Evolutionary conservation across 306 rosid genomes (phyloP).

Genomic region (peach (Prunus persica)): Prunus_persica_NCBIv2 NC_034016.1:14796501-14797000

Average conservation of each 20-base stretch:
- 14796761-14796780: neutral
- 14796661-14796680: neutral
- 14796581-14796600: neutral
- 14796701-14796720: neutral
- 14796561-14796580: neutral
- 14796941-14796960: neutral
- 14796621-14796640: neutral
- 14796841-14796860: constrained; percentile 93
- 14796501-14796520: too few species aligned
- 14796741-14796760: neutral
- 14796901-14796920: neutral
- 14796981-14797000: constrained; percentile 82
- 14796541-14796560: neutral
- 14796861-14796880: constrained; percentile 87
- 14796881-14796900: constrained; percentile 87
- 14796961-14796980: neutral
- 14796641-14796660: neutral
- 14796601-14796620: neutral
- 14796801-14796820: constrained; percentile 48
- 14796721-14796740: too few species aligned
- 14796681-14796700: neutral
- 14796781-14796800: neutral
- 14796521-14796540: neutral
- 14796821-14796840: constrained; percentile 83
- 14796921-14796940: constrained; percentile 12